These are phyloP conservation scores for Heritiera fomes DNA, from an alignment of 345 rosid species.

Conservation along the genomic window DNA sequence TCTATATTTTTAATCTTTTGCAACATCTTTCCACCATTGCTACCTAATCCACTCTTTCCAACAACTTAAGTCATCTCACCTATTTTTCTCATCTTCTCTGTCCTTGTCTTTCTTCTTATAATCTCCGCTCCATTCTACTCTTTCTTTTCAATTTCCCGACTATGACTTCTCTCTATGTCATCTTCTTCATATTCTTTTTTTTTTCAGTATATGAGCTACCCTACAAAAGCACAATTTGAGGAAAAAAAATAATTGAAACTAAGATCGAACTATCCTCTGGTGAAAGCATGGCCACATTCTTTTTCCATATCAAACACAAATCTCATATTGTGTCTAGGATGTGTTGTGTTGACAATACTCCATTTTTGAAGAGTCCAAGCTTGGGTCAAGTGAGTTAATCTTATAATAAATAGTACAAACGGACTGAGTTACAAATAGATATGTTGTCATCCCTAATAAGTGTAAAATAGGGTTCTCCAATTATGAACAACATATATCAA, in stretches of 20 bases:
- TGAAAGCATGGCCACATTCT: too few relatives aligned
- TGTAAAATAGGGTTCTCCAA: background rate
- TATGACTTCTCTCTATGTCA: background rate
- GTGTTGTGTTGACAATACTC: too few relatives aligned
- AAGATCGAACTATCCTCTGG: too few relatives aligned
- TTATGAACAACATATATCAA: background rate
- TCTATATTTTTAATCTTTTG: background rate
- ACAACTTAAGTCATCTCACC: background rate
- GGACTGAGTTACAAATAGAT: background rate
- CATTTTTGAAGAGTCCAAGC: too few relatives aligned
- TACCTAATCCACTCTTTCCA: background rate
- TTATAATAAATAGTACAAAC: background rate
- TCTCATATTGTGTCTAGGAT: too few relatives aligned
- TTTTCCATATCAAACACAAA: too few relatives aligned
- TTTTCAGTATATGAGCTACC: background rate
- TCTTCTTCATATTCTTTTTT: background rate
- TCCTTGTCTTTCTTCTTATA: background rate
- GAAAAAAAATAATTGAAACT: too few relatives aligned
- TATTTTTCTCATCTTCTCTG: background rate
- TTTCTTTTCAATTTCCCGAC: background rate
- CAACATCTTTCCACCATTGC: background rate
- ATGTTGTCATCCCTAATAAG: background rate
- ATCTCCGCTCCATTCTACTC: background rate
- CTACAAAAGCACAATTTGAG: background rate
- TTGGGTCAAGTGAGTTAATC: constrained; percentile 3